phyloP scores from a whole-genome alignment of 148 eudicot genomes.

The Polygonum aviculare region DNA sequence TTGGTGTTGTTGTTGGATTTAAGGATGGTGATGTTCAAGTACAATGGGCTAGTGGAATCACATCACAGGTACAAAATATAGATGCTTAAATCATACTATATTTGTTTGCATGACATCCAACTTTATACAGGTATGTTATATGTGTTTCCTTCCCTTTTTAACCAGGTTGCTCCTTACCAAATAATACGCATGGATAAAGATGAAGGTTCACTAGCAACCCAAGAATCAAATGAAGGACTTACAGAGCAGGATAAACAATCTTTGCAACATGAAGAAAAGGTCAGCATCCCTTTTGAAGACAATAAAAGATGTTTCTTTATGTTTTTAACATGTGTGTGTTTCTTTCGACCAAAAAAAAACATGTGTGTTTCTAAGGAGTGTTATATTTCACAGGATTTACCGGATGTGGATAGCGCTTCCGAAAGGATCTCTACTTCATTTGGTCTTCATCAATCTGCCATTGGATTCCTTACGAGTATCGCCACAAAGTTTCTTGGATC shows the following conservation, averaged over 20 bases:
- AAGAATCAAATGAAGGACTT: constrained; percentile 33
- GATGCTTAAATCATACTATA: not conserved
- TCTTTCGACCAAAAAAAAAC: no score
- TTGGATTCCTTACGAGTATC: constrained; percentile 46
- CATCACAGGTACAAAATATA: constrained; percentile 40
- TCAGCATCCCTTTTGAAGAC: not conserved
- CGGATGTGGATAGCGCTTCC: constrained; percentile 12
- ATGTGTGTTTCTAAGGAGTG: not conserved
- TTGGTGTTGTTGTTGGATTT: constrained; percentile 66
- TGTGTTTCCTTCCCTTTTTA: not conserved
- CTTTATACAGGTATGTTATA: not conserved
- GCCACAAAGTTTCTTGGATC: constrained; percentile 42
- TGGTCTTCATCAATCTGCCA: constrained; percentile 52
- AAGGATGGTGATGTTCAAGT: constrained; percentile 54
- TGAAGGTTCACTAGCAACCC: constrained; percentile 42
- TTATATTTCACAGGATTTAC: constrained; percentile 30
- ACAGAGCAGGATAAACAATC: constrained; percentile 32
- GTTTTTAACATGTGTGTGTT: not conserved
- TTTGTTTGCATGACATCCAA: not conserved
- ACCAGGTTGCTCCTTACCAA: constrained; percentile 63
- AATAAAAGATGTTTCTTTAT: not conserved
- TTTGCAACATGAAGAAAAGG: constrained; percentile 35
- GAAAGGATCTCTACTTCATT: constrained; percentile 18
- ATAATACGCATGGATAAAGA: constrained; percentile 61
- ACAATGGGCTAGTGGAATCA: constrained; percentile 76